Conservation (phyloP, 78 protist genomes). For the Mastigamoeba balamuthi region DNA sequence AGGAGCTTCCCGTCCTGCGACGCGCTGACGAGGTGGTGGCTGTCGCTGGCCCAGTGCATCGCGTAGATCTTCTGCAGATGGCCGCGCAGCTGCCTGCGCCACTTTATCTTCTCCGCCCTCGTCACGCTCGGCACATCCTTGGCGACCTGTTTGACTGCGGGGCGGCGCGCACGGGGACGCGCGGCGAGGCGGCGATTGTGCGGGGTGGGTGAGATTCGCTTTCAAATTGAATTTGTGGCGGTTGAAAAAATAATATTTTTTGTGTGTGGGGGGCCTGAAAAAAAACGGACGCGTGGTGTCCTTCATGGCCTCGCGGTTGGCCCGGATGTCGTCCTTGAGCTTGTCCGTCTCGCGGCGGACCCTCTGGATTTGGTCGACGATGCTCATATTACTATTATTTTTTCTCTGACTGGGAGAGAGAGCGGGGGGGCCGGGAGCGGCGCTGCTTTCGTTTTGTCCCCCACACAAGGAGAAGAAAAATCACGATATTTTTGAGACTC, state of each 20-base stretch:
- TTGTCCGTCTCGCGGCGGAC: slow-evolving; percentile 46
- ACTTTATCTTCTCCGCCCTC: slow-evolving; percentile 46
- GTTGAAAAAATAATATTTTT: not conserved
- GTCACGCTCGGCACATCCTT: slow-evolving; percentile 43
- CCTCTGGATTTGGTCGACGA: slow-evolving; percentile 38
- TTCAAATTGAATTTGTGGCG: not conserved
- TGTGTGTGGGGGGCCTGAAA: not conserved
- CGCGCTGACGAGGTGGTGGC: slow-evolving; percentile 75
- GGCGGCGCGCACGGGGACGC: not conserved
- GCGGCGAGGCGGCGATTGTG: not conserved
- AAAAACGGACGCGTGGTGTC: slow-evolving; percentile 41
- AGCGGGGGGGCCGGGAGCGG: too few relatives aligned
- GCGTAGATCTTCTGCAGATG: slow-evolving; percentile 92
- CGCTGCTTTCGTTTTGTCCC: too few relatives aligned
- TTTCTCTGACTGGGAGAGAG: too few relatives aligned
- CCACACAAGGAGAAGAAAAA: too few relatives aligned
- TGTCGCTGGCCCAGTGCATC: slow-evolving; percentile 86
- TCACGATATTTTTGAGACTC: too few relatives aligned
- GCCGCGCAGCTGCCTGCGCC: slow-evolving; percentile 70
- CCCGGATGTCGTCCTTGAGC: slow-evolving; percentile 46
- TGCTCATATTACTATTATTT: too few relatives aligned
- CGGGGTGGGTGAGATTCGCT: not conserved
- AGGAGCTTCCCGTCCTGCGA: slow-evolving; percentile 92
- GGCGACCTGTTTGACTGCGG: slow-evolving; percentile 31
- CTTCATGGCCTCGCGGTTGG: slow-evolving; percentile 46